Base-by-base conservation (phyloP, 2,329 filamentous ascomycete species). In the Didymella glomerata region DNA sequence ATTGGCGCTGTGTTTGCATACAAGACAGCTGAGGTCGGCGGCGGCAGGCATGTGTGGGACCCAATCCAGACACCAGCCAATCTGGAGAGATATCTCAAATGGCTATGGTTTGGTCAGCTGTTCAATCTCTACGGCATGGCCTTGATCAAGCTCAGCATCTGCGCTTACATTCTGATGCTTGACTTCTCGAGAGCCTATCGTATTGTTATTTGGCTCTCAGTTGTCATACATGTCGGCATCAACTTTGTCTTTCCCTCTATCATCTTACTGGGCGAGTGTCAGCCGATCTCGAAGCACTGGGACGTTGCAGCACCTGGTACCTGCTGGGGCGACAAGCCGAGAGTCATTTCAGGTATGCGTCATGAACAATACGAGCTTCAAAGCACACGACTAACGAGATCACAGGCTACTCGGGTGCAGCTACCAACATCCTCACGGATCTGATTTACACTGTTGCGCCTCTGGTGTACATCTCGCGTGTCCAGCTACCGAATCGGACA, bases 101-200 rank as follows among this genome's bases (percentile, higher is more conserved):
- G 61, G 22, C 48, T 72, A 4, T 72, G 69, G 69, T 25, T 68
- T 9, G 62, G 63, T 13, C 68, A 72, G 25, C 16, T 72, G 1
- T 63, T 72, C 14, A 72, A 70, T 13, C 54, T 72, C 0, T 70
- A 70, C 11, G 67, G 67, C 10, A 72, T 72, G 69, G 69, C 68
- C 3, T 62, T 70, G 52, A 61, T 72, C 22, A 72, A 70, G 30
- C 53, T 70, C n/a, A 70, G 68, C 50, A 68, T 72, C 5, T 70
- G 68, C 40, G 63, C 68, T 22, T 72, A 70, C 48, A 67, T 72
- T 28, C 57, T 70, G 47, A 68, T 65, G 63, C 54, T 72, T 28
- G 66, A 72, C 18, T 72, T 72, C 24, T 68, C 69, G 1, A 62
- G 48, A 42, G 45, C 40, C 1, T 72, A 69, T 16, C 62, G 67